Base-by-base conservation (phyloP, 305 asterid genomes). In the Rubia balearica region DNA sequence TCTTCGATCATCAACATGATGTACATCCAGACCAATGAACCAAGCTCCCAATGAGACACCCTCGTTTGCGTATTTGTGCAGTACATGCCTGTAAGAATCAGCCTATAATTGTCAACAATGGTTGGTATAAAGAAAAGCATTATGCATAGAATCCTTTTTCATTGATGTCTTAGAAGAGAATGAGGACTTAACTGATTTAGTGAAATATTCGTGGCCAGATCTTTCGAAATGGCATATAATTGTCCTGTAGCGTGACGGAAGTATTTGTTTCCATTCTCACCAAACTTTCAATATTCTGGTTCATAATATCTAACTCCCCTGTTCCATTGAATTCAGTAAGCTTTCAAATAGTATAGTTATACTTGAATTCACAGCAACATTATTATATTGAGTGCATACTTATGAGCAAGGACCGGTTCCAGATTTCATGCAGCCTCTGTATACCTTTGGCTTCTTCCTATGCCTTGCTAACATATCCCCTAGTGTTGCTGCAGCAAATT, bases 181-280 rank as follows among this genome's bases (percentile, higher is more conserved):
- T 53, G 30, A 27, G 30, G 30, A 27, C 30, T 27, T 27, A 27
- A 92, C 98, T 86, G 89, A 85, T 93, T 90, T 27, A 73, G 67
- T 61, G 95, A 82, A 55, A 93, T 90, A 63, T 87, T 90, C 21
- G 89, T 72, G 57, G 97, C 96, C 79, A 93, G 74, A 71, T 93
- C 97, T 78, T 81, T 93, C 17, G 97, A 93, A 75, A 93, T 85
- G 78, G 96, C 97, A 57, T 93, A 93, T 67, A 93, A 74, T 74
- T 93, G 97, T 60, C 98, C 97, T 0, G 98, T 93, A 36, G 98
- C 98, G 38, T 93, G 98, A 42, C 97, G 96, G 78, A 93, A 93
- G 57, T 93, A 93, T 86, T 86, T 93, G 90, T 89, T 93, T 67
- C 98, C 98, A 0, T 82, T 41, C 81, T 90, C 98, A 16, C 98